Evolutionary conservation across 805 yeast species (phyloP).

Genomic region (Candida nonsorbophila): DNA sequence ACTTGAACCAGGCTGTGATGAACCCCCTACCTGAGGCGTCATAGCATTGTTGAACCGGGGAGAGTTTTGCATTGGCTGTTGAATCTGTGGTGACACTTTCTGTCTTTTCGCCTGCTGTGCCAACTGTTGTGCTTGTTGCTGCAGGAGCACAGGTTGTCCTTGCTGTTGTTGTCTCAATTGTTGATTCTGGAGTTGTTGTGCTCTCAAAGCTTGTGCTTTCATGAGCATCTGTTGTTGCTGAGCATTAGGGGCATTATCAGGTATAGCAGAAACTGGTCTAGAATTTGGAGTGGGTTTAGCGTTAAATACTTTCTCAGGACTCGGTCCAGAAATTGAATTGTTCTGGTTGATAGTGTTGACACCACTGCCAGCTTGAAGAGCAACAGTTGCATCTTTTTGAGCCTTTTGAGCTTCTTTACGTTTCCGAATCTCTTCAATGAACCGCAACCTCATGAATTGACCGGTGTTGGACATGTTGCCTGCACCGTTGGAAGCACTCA

Average conservation of each 20-base stretch:
- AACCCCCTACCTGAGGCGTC: conserved; percentile 9
- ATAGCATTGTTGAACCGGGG: conserved; percentile 4
- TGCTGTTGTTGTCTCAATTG: conserved; percentile 14
- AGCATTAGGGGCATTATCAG: background rate
- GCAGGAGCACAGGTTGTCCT: conserved; percentile 9
- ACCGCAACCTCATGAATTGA: conserved; percentile 84
- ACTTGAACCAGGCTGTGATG: conserved; percentile 9
- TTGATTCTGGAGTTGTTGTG: conserved; percentile 13
- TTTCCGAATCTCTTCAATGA: conserved; percentile 80
- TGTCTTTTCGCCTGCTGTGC: conserved; percentile 8
- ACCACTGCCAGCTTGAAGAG: conserved; percentile 19
- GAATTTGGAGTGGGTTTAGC: conserved; percentile 1
- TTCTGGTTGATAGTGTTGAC: conserved; percentile 12
- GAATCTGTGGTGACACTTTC: conserved; percentile 9
- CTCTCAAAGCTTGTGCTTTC: conserved; percentile 10
- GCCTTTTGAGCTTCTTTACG: conserved; percentile 47
- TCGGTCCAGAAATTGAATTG: conserved; percentile 8
- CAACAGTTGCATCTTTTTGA: conserved; percentile 36
- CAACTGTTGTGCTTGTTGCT: conserved; percentile 9
- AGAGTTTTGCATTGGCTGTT: conserved; percentile 9
- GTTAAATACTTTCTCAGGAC: conserved; percentile 10
- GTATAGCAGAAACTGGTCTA: conserved; percentile 3
- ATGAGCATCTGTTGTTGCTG: conserved; percentile 4
- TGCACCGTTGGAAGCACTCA: conserved; percentile 1
- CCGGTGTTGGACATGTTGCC: conserved; percentile 8